phyloP scores from a whole-genome alignment of 1,284 basidiomycete genomes.

The Baeospora myosura region DNA sequence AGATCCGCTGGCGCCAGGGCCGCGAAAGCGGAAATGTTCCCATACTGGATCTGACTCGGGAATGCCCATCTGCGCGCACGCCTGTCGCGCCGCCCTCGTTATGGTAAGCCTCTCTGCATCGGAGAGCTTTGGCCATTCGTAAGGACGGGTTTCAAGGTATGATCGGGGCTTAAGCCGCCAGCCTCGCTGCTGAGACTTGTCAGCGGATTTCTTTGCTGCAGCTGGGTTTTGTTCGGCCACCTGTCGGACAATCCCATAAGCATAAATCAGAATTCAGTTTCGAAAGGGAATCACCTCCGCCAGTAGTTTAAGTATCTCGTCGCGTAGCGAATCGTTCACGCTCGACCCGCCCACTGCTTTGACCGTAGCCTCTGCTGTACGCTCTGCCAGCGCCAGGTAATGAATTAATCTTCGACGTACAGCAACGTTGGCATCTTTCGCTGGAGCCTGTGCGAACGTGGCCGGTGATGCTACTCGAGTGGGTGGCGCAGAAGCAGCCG shows the following conservation, averaged over 20 bases:
- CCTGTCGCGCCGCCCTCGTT: slow-evolving; percentile 40
- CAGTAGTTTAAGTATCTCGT: slow-evolving; percentile 38
- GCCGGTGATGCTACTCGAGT: slow-evolving; percentile 20
- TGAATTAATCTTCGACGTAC: slow-evolving; percentile 46
- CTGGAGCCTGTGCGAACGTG: slow-evolving; percentile 21
- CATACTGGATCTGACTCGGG: slow-evolving; percentile 51
- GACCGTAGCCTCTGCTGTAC: slow-evolving; percentile 38
- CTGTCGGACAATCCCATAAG: slow-evolving; percentile 23
- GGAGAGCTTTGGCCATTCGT: slow-evolving; percentile 44
- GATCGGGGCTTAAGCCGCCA: slow-evolving; percentile 48
- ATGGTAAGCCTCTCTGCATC: slow-evolving; percentile 38
- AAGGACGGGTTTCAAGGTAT: slow-evolving; percentile 66
- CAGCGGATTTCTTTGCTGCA: slow-evolving; percentile 24
- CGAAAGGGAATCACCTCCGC: slow-evolving; percentile 33
- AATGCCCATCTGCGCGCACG: slow-evolving; percentile 41
- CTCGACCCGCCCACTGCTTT: slow-evolving; percentile 32
- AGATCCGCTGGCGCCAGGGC: slow-evolving; percentile 9
- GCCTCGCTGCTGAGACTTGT: slow-evolving; percentile 24
- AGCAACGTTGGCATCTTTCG: slow-evolving; percentile 18
- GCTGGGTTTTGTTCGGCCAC: slow-evolving; percentile 39
- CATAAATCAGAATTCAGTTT: slow-evolving; percentile 1
- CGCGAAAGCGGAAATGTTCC: slow-evolving; percentile 34
- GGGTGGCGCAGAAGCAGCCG: slow-evolving; percentile 15
- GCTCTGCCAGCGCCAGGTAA: slow-evolving; percentile 41
- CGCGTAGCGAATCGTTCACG: slow-evolving; percentile 24